Base-by-base conservation (phyloP, 179 eudicot genomes). In the Gypsophila paniculata region DNA sequence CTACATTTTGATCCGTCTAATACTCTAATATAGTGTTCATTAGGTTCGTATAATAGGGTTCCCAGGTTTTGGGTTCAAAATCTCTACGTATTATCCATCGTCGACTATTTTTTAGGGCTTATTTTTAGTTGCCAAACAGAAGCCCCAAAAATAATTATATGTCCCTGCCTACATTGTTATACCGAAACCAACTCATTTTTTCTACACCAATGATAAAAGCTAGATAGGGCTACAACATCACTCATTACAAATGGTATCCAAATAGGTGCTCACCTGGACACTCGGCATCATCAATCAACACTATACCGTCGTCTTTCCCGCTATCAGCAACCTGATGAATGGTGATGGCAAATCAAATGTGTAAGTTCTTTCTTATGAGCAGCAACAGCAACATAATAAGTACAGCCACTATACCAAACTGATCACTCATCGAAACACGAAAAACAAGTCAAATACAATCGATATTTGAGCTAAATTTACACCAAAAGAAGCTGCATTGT, bases 261-360 rank as follows among this genome's bases (percentile, higher is more conserved):
- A 57, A 66, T 34, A 10, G 19, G 21, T 8, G 65, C 71, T 61
- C 65, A 84, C 79, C 77, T 69, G 88, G 81, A 81, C 82, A 81
- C 68, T 84, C 86, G 48, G 72, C 63, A 22, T 75, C 86, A 69
- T 75, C 82, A 48, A 78, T 62, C 15, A 54, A 77, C 76, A 70
- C 74, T 57, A 61, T 60, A 44, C 44, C 74, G 78, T 63, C 81
- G 67, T 76, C 90, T 76, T 82, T 77, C 11, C 86, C 82, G 70
- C 66, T 75, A 57, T 64, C 77, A 63, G 78, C 73, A 73, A 72
- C 89, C 96, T 88, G 83, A 51, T 51, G 46, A 42, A 6, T 42
- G 46, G 4, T 4, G 4, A 29, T 29, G 52, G 23, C 38, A 53
- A 74, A 65, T 36, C 49, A 53, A 73, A 61, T 3, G 6, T 15